Percentiles rank a stretch among this genome's conserved stretches.
phyloP scores from a whole-genome alignment of 1,284 basidiomycete species.

The Naganishia albida region DNA sequence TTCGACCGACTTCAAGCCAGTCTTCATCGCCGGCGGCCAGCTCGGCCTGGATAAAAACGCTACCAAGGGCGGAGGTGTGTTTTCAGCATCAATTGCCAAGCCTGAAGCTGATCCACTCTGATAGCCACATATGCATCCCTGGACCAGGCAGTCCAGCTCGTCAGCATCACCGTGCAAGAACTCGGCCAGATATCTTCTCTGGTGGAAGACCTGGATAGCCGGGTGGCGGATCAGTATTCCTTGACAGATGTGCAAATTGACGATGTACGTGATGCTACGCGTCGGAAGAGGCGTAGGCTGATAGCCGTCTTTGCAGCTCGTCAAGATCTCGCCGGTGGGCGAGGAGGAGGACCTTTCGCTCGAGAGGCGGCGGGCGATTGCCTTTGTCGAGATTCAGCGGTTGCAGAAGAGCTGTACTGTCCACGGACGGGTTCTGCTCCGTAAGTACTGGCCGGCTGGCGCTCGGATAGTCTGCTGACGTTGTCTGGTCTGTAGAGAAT shows the following conservation, averaged over 20 bases:
- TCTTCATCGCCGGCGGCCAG: slow-evolving; percentile 32
- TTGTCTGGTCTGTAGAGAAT: slow-evolving; percentile 14
- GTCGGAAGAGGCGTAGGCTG: neutral
- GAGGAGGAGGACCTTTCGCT: slow-evolving; percentile 21
- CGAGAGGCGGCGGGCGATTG: slow-evolving; percentile 8
- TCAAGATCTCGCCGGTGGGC: slow-evolving; percentile 1
- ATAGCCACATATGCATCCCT: slow-evolving; percentile 27
- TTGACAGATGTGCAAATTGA: slow-evolving; percentile 21
- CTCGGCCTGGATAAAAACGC: slow-evolving; percentile 30
- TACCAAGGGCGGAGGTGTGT: slow-evolving; percentile 31
- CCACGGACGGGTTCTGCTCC: slow-evolving; percentile 25
- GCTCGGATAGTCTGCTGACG: neutral
- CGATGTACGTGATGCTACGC: slow-evolving; percentile 1
- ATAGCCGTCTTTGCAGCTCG: neutral
- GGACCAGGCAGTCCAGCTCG: slow-evolving; percentile 17
- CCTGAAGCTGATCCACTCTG: neutral
- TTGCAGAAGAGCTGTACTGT: slow-evolving; percentile 14
- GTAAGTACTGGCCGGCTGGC: slow-evolving; percentile 7
- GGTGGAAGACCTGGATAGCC: slow-evolving; percentile 14
- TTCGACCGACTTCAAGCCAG: slow-evolving; percentile 28
- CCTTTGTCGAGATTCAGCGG: slow-evolving; percentile 16
- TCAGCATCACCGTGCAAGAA: slow-evolving; percentile 13
- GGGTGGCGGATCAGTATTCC: slow-evolving; percentile 20
- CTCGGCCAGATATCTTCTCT: slow-evolving; percentile 25
- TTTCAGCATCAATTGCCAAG: too few relatives aligned